Percentiles rank a stretch among this genome's conserved stretches.
These are phyloP conservation scores for Actinidia polygama DNA, from an alignment of 179 eudicot genomes.

Conservation along the genomic window DNA sequence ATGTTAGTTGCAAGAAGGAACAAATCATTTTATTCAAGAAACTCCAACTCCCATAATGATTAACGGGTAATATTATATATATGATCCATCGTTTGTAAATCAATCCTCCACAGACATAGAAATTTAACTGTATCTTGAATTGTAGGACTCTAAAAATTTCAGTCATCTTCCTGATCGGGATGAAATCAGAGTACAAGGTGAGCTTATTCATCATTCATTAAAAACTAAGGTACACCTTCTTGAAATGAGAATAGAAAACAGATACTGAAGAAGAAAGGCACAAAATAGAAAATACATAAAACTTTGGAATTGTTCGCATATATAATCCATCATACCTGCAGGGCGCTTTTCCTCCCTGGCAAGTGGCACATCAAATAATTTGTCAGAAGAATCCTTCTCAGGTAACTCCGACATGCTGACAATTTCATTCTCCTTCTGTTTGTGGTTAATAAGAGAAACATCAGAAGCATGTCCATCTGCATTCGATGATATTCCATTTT, in stretches of 20 bases:
- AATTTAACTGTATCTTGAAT: too few species aligned
- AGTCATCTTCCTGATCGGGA: background rate
- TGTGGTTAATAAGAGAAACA: slow-evolving; percentile 26
- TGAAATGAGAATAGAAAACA: background rate
- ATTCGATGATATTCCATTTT: slow-evolving; percentile 35
- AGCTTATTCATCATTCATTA: background rate
- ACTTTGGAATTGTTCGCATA: background rate
- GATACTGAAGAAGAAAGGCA: background rate
- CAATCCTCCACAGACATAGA: background rate
- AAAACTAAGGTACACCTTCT: background rate
- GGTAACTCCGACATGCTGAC: slow-evolving; percentile 36
- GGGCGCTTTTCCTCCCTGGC: slow-evolving; percentile 46
- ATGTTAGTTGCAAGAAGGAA: too few species aligned
- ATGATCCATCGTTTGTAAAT: too few species aligned
- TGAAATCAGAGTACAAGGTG: background rate
- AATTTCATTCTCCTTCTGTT: slow-evolving; percentile 44
- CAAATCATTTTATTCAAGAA: too few species aligned
- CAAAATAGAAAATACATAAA: background rate
- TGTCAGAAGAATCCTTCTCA: slow-evolving; percentile 43
- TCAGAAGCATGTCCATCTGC: slow-evolving; percentile 29
- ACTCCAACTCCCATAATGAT: too few species aligned
- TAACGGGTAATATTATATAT: too few species aligned
- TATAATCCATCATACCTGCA: slow-evolving; percentile 50
- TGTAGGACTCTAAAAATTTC: too few species aligned
- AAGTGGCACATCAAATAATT: slow-evolving; percentile 73